phyloP scores from a whole-genome alignment of 2,329 filamentous ascomycete genomes.

The Penicillium fuscoglaucum region DNA sequence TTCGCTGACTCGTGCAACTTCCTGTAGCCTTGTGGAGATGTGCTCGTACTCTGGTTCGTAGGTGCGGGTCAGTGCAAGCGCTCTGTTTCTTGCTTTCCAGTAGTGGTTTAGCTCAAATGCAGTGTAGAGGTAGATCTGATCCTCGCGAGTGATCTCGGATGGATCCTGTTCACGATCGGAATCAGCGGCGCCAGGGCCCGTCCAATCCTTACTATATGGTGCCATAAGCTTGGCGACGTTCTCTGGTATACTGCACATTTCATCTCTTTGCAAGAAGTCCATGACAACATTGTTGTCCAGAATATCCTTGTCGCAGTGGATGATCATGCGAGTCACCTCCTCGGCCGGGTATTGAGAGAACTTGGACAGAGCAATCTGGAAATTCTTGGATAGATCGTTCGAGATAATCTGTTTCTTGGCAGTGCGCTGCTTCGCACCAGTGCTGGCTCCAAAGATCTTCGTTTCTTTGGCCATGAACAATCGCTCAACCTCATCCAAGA shows the following conservation, averaged over 20 bases:
- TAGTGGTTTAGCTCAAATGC: slow-evolving; percentile 95
- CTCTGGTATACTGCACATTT: slow-evolving; percentile 88
- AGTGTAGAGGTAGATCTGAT: slow-evolving; percentile 92
- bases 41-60: slow-evolving; percentile 91
- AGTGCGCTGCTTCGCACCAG: slow-evolving; percentile 69
- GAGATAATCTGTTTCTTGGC: slow-evolving; percentile 98
- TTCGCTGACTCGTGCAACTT: slow-evolving; percentile 85
- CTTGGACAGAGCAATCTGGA: slow-evolving; percentile 91
- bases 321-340: slow-evolving; percentile 86
- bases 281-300: slow-evolving; percentile 89
- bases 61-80: slow-evolving; percentile 76
- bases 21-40: slow-evolving; percentile 77
- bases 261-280: slow-evolving; percentile 93
- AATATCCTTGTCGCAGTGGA: slow-evolving; percentile 88
- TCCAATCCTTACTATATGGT: slow-evolving; percentile 96
- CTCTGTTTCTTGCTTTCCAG: slow-evolving; percentile 97
- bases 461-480: slow-evolving; percentile 97
- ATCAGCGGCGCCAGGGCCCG: slow-evolving; percentile 75
- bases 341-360: slow-evolving; percentile 83
- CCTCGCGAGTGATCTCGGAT: slow-evolving; percentile 82
- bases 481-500: slow-evolving; percentile 95
- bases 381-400: slow-evolving; percentile 82
- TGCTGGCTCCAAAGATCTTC: slow-evolving; percentile 72
- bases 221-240: slow-evolving; percentile 89
- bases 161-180: slow-evolving; percentile 84